Evolutionary conservation across 1,284 basidiomycete genomes (phyloP), one percentile per base, ranked within the genome.

Genomic region (Boletus smithii): DNA sequence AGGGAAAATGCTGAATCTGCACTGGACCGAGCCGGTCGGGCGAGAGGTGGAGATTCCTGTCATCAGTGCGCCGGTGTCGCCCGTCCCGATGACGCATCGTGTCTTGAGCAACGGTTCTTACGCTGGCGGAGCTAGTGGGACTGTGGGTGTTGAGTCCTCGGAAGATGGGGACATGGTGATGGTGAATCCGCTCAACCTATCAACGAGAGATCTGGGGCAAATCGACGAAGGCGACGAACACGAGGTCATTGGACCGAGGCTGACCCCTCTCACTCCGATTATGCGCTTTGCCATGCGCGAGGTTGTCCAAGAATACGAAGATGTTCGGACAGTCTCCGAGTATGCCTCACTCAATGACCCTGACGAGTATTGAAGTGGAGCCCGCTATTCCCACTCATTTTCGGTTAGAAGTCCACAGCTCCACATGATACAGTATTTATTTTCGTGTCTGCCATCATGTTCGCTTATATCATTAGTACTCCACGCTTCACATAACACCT

Each of bases 241-340:
- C 20, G 71, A 84, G 57, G 69, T 85, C 30, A 72, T 86, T 38
- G 85, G 85, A 3, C 87, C 88, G 9, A 83, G 82, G 63, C 61
- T 91, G 46, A 72, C 86, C 23, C 83, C 88, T 8, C 76, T 78
- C 17, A 85, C 87, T 3, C 87, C 88, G 1, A 84, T 90, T 49
- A 85, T 90, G 79, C 71, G 81, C 22, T 86, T 72, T 63, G 88
- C 88, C 38, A 90, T 91, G 86, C 71, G 78, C 41, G 80, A 85
- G 59, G 88, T 91, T 11, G 77, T 90, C 18, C 74, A 79, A 58
- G 88, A 91, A 66, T 88, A 88, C 54, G 81, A 86, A 54, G 83
- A 86, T 55, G 76, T 77, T 53, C 76, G 77, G 57, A 81, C 81
- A n/a, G 74, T 80, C 27, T 85, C 83, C 14, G 85, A 88, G 52